Conservation (phyloP, 176 grass and related monocot genomes). For the Oryza meyeriana region DNA sequence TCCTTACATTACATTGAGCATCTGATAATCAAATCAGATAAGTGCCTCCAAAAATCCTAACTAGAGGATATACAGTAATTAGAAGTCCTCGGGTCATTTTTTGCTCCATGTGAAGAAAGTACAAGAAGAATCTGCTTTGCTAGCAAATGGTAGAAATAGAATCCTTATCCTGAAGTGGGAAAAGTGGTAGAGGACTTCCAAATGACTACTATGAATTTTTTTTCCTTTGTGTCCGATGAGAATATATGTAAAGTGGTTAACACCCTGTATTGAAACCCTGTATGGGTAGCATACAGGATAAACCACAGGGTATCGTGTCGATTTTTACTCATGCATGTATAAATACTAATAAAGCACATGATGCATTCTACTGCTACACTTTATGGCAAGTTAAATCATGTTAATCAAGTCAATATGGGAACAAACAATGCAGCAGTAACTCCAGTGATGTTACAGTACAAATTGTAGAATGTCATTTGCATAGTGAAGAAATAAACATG, state of each 20-base stretch:
- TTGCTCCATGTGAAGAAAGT: conserved; percentile 19
- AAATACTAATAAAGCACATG: not conserved
- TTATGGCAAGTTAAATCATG: not conserved
- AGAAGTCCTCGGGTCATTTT: not conserved
- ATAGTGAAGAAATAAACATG: not conserved
- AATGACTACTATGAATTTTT: no score
- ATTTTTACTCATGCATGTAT: not conserved
- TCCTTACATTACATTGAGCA: not conserved
- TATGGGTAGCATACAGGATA: not conserved
- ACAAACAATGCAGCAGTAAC: not conserved
- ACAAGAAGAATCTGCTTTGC: conserved; percentile 15
- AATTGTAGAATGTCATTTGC: not conserved
- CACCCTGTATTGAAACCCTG: not conserved
- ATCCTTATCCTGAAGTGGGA: conserved; percentile 24
- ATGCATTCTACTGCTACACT: not conserved
- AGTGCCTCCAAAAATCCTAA: not conserved
- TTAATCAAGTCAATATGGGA: not conserved
- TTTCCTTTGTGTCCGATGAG: not conserved
- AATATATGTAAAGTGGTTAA: not conserved
- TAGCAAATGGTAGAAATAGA: not conserved
- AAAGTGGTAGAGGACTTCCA: not conserved
- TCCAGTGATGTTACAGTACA: not conserved
- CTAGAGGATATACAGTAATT: not conserved
- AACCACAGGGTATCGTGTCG: not conserved
- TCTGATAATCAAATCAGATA: conserved; percentile 22